A percentile compares a stretch with the other conserved stretches of the same genome.
phyloP scores from a whole-genome alignment of 805 yeast genomes.

The Nakazawaea ambrosiae region DNA sequence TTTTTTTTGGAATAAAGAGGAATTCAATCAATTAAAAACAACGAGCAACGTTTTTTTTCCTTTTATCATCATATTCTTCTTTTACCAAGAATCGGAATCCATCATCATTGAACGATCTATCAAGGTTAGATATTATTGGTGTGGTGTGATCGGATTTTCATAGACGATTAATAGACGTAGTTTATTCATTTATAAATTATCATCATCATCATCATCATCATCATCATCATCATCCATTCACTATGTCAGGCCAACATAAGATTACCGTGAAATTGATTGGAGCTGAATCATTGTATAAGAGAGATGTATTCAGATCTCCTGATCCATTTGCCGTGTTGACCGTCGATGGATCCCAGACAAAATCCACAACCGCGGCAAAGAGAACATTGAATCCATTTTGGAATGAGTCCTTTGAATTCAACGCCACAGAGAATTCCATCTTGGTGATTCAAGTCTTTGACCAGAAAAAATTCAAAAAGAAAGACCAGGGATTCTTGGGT shows the following conservation, averaged over 20 bases:
- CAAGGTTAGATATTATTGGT: too few species aligned
- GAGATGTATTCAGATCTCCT: slow-evolving; percentile 93
- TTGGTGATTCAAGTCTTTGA: slow-evolving; percentile 92
- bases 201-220: too few species aligned
- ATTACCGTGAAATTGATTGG: slow-evolving; percentile 79
- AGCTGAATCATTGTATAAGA: slow-evolving; percentile 90
- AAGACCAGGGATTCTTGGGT: slow-evolving; percentile 97
- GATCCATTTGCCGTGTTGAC: slow-evolving; percentile 98
- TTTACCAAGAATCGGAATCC: too few species aligned
- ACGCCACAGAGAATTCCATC: slow-evolving; percentile 69
- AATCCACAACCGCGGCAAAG: slow-evolving; percentile 88
- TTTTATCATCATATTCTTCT: too few species aligned
- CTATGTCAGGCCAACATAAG: slow-evolving; percentile 13
- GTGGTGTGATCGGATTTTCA: too few species aligned
- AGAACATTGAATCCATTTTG: slow-evolving; percentile 95
- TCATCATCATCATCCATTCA: too few species aligned
- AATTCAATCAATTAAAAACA: too few species aligned
- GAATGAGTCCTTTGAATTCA: slow-evolving; percentile 87
- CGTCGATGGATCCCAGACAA: slow-evolving; percentile 95
- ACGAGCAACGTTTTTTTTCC: too few species aligned
- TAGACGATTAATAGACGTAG: too few species aligned
- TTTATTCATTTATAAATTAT: too few species aligned
- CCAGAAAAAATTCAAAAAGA: slow-evolving; percentile 94
- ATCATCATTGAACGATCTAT: too few species aligned
- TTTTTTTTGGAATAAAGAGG: too few species aligned